Evolutionary conservation across 2,329 filamentous ascomycete genomes (phyloP), one percentile per base, ranked within the genome.

Genomic region (Penicillium fuscoglaucum): DNA sequence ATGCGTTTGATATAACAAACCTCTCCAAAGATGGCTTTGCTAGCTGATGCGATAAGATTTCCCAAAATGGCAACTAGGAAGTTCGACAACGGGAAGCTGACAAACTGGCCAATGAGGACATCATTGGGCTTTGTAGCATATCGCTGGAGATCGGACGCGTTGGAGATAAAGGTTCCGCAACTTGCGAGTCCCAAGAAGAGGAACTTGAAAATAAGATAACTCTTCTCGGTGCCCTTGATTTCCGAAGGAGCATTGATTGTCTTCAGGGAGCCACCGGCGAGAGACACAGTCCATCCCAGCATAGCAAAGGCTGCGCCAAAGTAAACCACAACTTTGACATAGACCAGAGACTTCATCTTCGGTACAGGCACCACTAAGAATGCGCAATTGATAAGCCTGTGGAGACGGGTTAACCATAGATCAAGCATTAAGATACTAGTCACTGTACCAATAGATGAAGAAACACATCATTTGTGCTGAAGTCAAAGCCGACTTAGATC

Each of bases 141-240:
- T 17, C 79, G 70, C 58, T 79, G 77, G 45, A 80, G 75, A 62
- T 80, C 77, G 0, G 77, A 72, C 4, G 76, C 76, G 59, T 78
- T 78, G 40, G 68, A 73, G n/a, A 66, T 63, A 28, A 66, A 68
- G 1, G 66, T 68, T 15, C 58, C 66, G 7, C 62, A 64, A 35
- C 56, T 62, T 7, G 65, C 66, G 7, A 63, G 52, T 1, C 72
- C 72, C 12, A 78, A 65, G 28, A 74, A 67, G 50, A 79, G 61
- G 66, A 77, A 76, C 24, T 71, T 71, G 37, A 74, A 62, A 6
- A 77, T 64, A 31, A 79, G 64, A 74, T 76, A 78, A 7, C 68
- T 63, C 39, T 74, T 71, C 46, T 67, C 67, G 6, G 68, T 63
- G 0, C 78, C 77, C 2, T 66, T 62, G 0, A 70, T 67, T 6